These are phyloP conservation scores for Cinchona pubescens DNA, from an alignment of 257 asterid species.

Conservation along the genomic window DNA sequence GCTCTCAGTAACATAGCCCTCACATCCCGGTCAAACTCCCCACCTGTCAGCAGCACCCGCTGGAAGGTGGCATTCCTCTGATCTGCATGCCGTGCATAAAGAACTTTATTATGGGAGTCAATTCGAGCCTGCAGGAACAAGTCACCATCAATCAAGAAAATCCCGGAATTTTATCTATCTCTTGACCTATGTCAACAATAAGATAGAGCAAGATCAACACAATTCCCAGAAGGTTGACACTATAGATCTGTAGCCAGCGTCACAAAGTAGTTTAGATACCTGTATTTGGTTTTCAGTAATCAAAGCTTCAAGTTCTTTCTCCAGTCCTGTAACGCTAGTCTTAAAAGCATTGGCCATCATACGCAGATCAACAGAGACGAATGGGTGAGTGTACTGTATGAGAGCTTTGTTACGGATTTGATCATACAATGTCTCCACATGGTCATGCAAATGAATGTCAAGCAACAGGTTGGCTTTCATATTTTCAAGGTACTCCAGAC, in stretches of 20 bases:
- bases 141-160: neutral
- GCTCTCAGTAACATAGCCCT: slow-evolving; percentile 88
- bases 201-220: neutral
- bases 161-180: neutral
- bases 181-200: neutral
- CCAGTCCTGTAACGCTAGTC: slow-evolving; percentile 64
- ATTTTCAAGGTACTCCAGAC: slow-evolving; percentile 84
- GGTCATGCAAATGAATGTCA: slow-evolving; percentile 92
- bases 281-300: slow-evolving; percentile 86
- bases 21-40: slow-evolving; percentile 73
- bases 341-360: slow-evolving; percentile 98
- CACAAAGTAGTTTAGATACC: slow-evolving; percentile 33
- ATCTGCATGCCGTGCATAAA: slow-evolving; percentile 95
- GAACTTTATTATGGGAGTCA: slow-evolving; percentile 88
- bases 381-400: slow-evolving; percentile 91
- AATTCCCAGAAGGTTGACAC: neutral
- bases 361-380: slow-evolving; percentile 81
- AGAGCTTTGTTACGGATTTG: slow-evolving; percentile 96
- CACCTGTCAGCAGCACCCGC: slow-evolving; percentile 75
- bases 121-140: slow-evolving; percentile 74
- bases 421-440: slow-evolving; percentile 79
- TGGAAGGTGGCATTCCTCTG: slow-evolving; percentile 94
- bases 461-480: slow-evolving; percentile 79
- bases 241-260: too few species aligned
- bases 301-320: slow-evolving; percentile 90